Conservation (phyloP, 768 basidiomycete genomes). For the Panellus pusillus region DNA sequence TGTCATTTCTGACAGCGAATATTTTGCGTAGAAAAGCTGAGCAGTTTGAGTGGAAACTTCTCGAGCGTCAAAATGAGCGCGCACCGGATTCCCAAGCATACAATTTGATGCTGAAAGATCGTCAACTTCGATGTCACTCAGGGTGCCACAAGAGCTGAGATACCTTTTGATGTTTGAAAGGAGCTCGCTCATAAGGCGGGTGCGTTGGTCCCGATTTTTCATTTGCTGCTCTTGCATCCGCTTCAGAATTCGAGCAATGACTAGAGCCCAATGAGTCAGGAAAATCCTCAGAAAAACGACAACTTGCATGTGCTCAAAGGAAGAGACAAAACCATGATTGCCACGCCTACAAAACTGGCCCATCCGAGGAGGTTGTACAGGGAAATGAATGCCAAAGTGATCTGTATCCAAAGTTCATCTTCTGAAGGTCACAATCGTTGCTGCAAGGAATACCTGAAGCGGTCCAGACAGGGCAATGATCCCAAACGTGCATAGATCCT, state of each 20-base stretch:
- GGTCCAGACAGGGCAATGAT: conserved; percentile 86
- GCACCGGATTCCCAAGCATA: conserved; percentile 85
- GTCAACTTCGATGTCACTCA: conserved; percentile 21
- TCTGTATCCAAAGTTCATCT: conserved; percentile 39
- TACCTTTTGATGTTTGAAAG: conserved; percentile 82
- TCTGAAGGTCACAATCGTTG: not conserved
- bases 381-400: conserved; percentile 85
- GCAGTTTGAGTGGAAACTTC: too few relatives aligned
- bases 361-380: conserved; percentile 89
- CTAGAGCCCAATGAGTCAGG: conserved; percentile 22
- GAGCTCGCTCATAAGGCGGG: conserved; percentile 90
- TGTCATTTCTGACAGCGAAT: conserved; percentile 75
- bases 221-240: conserved; percentile 85
- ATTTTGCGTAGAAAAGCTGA: conserved; percentile 76
- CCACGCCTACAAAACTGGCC: conserved; percentile 88
- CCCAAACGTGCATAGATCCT: conserved; percentile 81
- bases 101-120: conserved; percentile 65
- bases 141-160: too few relatives aligned
- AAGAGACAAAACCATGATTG: conserved; percentile 81
- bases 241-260: conserved; percentile 70
- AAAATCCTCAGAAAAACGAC: not conserved
- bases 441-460: conserved; percentile 57
- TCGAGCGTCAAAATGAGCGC: too few relatives aligned
- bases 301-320: conserved; percentile 63
- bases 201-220: conserved; percentile 87